Base-by-base conservation (phyloP, 345 rosid genomes). In the Syzygium jambos region DNA sequence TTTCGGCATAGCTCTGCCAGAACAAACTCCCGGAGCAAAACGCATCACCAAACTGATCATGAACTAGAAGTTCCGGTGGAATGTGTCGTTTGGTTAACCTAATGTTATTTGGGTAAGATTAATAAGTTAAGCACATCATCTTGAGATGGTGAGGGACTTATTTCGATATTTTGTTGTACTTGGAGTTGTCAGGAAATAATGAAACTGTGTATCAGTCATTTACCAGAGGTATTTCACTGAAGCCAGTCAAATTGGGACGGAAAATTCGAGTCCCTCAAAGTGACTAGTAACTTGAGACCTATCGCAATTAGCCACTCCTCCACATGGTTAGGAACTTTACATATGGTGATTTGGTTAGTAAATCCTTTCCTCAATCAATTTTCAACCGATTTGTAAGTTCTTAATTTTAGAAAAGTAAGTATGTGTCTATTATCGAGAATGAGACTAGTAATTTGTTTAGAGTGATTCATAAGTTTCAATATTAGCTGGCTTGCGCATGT, bases 1-100 rank as follows among this genome's bases (percentile, higher is more conserved):
- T 88, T 83, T 93, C 34, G 95, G 95, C 52, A 53, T 94, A 10
- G 93, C 93, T 0, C 93, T 93, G 23, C 95, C 94, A 55, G 89
- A 90, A 82, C 90, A 90, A 73, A 89, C 88, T 85, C 86, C 91
- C 6, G 85, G 87, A 46, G 94, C 86, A 8, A 91, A 88, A 87
- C 92, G 92, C 55, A 92, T 92, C 84, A 94, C 93, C 84, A 91
- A 19, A 89, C 43, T 90, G 21, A 12, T n/a, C 5, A 38, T 63
- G 27, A 25, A 57, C n/a, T 61, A 84, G 78, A 65, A 0, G 41
- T 65, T 29, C 41, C 7, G 77, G 77, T 14, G 77, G 22, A 29
- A 65, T 65, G 41, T 65, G 41, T 16, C 41, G 3, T 65, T 29
- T 15, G 78, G 78, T 65, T 29, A 65, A 0, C 19, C 78, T 15